These are phyloP conservation scores for Graphilbum ipis-grandicollis DNA, from an alignment of 2,329 filamentous ascomycete species.

Conservation along the genomic window DNA sequence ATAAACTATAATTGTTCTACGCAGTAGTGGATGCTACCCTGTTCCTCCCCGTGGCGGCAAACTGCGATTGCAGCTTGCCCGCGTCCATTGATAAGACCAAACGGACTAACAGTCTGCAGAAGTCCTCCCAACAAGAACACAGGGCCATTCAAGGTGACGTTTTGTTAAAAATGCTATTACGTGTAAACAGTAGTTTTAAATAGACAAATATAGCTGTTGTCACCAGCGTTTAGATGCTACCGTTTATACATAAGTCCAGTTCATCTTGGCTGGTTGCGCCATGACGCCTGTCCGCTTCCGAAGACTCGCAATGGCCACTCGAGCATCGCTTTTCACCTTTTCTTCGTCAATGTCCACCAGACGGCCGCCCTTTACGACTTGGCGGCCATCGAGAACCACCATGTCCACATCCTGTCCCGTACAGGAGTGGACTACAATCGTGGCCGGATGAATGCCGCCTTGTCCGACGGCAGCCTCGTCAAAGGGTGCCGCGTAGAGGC, in stretches of 20 bases:
- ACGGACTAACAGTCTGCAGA: neutral
- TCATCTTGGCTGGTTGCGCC: neutral
- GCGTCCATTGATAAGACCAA: neutral
- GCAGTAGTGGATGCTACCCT: neutral
- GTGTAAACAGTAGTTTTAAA: too few species aligned
- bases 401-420: neutral
- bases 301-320: neutral
- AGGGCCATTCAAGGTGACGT: too few species aligned
- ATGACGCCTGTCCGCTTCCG: neutral
- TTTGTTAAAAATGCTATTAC: too few species aligned
- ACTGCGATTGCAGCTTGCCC: neutral
- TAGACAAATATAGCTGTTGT: too few species aligned
- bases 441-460: neutral
- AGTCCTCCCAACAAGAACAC: too few species aligned
- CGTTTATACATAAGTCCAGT: neutral
- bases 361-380: neutral
- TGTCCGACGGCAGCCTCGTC: neutral
- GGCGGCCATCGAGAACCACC: neutral
- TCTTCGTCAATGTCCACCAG: slow-evolving; percentile 1
- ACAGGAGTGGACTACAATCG: slow-evolving; percentile 1
- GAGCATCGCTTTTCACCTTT: neutral
- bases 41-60: neutral
- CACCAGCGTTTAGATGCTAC: neutral
- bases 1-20: too few species aligned
- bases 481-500: slow-evolving; percentile 1